Evolutionary conservation across 2,329 filamentous ascomycete genomes (phyloP).

Genomic region (Claviceps monticola): DNA sequence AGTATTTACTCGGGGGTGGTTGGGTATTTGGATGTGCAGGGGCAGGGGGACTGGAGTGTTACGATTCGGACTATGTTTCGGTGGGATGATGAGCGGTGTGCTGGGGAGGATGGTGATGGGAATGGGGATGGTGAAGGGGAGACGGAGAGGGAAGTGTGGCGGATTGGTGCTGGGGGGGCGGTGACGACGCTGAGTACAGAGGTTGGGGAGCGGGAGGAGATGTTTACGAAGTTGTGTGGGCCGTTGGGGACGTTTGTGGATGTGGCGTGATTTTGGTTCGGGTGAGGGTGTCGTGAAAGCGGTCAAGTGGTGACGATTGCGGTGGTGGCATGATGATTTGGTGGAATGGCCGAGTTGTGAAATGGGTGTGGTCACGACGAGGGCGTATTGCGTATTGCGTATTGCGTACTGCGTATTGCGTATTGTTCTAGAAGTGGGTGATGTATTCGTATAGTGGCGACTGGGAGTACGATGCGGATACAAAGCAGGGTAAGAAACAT

Average conservation of each 20-base stretch:
- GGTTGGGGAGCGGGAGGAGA: conserved; percentile 77
- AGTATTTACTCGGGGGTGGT: conserved; percentile 80
- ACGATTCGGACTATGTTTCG: conserved; percentile 72
- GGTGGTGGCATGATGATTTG: too few relatives aligned
- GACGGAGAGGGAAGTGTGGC: conserved; percentile 49
- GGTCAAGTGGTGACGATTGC: too few relatives aligned
- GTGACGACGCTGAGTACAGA: conserved; percentile 74
- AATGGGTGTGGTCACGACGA: too few relatives aligned
- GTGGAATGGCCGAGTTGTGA: too few relatives aligned
- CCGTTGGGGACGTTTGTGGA: conserved; percentile 37
- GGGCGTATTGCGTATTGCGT: too few relatives aligned
- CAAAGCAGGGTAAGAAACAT: too few relatives aligned
- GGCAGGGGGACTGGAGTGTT: conserved; percentile 80
- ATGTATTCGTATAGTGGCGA: too few relatives aligned
- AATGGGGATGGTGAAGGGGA: conserved; percentile 9
- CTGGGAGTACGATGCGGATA: too few relatives aligned
- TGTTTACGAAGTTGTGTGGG: conserved; percentile 60
- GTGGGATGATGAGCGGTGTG: conserved; percentile 45
- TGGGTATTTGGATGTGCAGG: conserved; percentile 78
- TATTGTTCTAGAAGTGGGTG: too few relatives aligned
- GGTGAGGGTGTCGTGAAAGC: neutral
- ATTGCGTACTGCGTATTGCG: too few relatives aligned
- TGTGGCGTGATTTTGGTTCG: conserved; percentile 11
- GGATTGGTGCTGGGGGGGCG: conserved; percentile 78
- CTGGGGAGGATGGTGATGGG: neutral